A percentile compares a stretch with the other conserved stretches of the same genome.
Conservation (phyloP, 1,139 yeast species). For the Candida labiduridarum region DNA sequence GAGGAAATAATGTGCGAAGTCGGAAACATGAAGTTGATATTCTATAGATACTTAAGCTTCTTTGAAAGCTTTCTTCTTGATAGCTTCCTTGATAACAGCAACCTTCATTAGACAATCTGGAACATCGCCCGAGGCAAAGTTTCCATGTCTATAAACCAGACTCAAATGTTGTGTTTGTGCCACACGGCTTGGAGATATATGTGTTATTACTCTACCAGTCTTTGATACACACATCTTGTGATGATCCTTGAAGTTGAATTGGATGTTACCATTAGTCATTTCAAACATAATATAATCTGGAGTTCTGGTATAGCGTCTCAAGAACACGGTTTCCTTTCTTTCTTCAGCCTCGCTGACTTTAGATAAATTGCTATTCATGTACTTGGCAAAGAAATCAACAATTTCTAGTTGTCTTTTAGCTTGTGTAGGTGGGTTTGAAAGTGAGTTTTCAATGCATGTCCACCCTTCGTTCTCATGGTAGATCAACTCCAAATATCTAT, state of each 20-base stretch:
- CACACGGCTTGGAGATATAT: conserved; percentile 75
- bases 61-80: conserved; percentile 44
- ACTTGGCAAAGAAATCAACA: conserved; percentile 80
- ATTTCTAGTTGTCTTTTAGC: conserved; percentile 75
- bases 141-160: conserved; percentile 61
- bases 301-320: conserved; percentile 80
- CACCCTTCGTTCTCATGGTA: conserved; percentile 69
- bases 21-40: no score
- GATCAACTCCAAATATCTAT: conserved; percentile 62
- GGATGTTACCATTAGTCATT: conserved; percentile 88
- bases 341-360: conserved; percentile 67
- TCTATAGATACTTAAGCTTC: conserved; percentile 17
- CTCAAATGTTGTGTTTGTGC: conserved; percentile 71
- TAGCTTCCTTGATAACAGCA: conserved; percentile 41
- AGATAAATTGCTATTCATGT: conserved; percentile 79
- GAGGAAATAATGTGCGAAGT: background rate
- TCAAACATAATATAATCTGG: conserved; percentile 88
- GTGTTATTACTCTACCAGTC: conserved; percentile 75
- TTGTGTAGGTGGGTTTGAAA: conserved; percentile 58
- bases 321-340: conserved; percentile 65
- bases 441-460: conserved; percentile 67
- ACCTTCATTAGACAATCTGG: conserved; percentile 55
- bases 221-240: conserved; percentile 82
- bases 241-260: conserved; percentile 94
- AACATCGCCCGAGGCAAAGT: conserved; percentile 55